Evolutionary conservation across 768 basidiomycete species (phyloP), one percentile per base, ranked within the genome.

Genomic region (Lyophyllum semitale): DNA sequence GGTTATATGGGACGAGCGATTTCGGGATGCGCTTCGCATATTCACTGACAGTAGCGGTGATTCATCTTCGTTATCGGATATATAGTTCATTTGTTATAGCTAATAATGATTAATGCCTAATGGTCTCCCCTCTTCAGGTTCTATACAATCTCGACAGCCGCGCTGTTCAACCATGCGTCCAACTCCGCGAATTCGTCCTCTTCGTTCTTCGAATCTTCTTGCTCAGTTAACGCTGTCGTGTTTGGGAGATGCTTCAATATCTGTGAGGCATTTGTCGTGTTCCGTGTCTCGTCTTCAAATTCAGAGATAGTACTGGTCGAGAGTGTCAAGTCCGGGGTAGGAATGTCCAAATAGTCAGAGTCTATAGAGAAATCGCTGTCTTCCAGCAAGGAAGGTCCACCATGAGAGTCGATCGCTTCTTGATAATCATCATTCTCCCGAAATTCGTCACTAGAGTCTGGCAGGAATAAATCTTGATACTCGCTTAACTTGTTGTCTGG

Each of bases 1-100:
- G 15, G 84, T 90, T 12, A 77, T 77, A 22, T 98, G 94, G 94
- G 89, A 95, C 63, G 80, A 85, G 55, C 76, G 87, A 55, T 89
- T 91, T 62, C 72, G 76, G 50, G 77, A 78, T 42, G 76, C 79
- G 18, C 63, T 95, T 53, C 77, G 73, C 44, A 79, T 93, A 6
- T 92, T 88, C 64, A 75, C 74, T 18, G 73, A 80, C 61, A 42
- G 23, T n/a, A 32, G 50, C 12, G 22, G 13, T 9, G 54, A 60
- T 27, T 54, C 44, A 40, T 48, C 29, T 33, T 51, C 51, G 42
- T 54, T 48, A 47, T 58, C 41, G 55, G 43, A 59, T 33, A 56
- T 18, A 53, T 55, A 56, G 35, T 42, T 7, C 37, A 38, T 57
- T 33, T 26, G 17, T 38, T 4, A 44, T 29, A 22, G 32, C 27